A percentile compares a stretch with the other conserved stretches of the same genome.
phyloP scores from a whole-genome alignment of 345 rosid species.

The Bruguiera gymnorhiza region DNA sequence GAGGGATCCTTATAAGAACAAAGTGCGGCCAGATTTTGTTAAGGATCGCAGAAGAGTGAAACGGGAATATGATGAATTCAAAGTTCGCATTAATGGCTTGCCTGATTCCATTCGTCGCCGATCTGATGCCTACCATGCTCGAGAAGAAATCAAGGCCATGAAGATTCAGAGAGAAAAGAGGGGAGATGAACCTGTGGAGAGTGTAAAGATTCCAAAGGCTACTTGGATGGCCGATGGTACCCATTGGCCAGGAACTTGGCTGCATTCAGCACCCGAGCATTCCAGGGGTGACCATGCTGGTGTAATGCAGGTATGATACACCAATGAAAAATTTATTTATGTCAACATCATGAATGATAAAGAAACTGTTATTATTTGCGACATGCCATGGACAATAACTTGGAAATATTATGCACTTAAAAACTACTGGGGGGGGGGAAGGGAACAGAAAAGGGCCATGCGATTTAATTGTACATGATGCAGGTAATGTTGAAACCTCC shows the following conservation, averaged over 20 bases:
- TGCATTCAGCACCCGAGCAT: conserved; percentile 20
- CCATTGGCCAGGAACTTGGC: conserved; percentile 40
- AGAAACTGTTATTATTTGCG: too few species aligned
- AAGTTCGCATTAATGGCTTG: conserved; percentile 85
- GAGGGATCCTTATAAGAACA: conserved; percentile 96
- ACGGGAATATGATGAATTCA: conserved; percentile 98
- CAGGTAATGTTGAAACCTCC: conserved; percentile 99
- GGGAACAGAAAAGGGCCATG: background rate
- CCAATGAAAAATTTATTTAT: background rate
- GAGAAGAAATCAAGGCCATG: conserved; percentile 97
- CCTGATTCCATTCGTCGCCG: conserved; percentile 94
- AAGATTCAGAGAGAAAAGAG: conserved; percentile 78
- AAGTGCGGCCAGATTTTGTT: conserved; percentile 78
- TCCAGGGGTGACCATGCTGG: conserved; percentile 36
- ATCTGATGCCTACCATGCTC: conserved; percentile 92
- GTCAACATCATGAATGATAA: too few species aligned
- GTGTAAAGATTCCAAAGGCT: conserved; percentile 37
- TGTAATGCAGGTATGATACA: conserved; percentile 27
- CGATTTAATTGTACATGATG: conserved; percentile 11
- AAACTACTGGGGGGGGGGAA: background rate
- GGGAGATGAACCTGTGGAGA: conserved; percentile 40
- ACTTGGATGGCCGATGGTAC: conserved; percentile 43
- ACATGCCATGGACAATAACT: too few species aligned
- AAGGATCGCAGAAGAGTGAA: conserved; percentile 89
- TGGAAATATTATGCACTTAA: too few species aligned